These are phyloP conservation scores for Fusarium xyrophilum DNA, from an alignment of 2,329 filamentous ascomycete genomes.

Conservation along the genomic window DNA sequence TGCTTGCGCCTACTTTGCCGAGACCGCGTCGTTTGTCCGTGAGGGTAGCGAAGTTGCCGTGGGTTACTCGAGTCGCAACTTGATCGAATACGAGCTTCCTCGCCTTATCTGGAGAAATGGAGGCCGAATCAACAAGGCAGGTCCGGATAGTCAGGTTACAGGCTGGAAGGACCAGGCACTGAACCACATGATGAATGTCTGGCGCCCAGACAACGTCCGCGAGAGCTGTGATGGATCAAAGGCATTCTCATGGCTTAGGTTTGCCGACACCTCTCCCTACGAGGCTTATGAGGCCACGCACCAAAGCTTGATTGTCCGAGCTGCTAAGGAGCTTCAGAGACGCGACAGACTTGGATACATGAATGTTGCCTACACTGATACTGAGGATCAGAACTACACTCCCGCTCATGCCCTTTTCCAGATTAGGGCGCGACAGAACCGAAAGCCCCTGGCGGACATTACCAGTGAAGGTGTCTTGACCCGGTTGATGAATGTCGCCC, in stretches of 20 bases:
- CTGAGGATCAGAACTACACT: slow-evolving; percentile 65
- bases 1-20: slow-evolving; percentile 84
- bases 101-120: slow-evolving; percentile 81
- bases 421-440: slow-evolving; percentile 74
- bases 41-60: slow-evolving; percentile 83
- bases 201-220: slow-evolving; percentile 79
- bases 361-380: slow-evolving; percentile 73
- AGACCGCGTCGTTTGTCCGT: slow-evolving; percentile 92
- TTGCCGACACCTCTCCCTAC: slow-evolving; percentile 76
- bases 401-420: slow-evolving; percentile 83
- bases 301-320: slow-evolving; percentile 75
- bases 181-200: slow-evolving; percentile 86
- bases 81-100: slow-evolving; percentile 85
- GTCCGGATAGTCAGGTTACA: slow-evolving; percentile 74
- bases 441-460: slow-evolving; percentile 70
- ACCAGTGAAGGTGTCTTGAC: slow-evolving; percentile 75
- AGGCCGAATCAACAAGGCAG: slow-evolving; percentile 76
- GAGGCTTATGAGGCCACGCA: slow-evolving; percentile 77
- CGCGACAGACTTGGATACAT: slow-evolving; percentile 69
- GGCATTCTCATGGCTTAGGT: slow-evolving; percentile 88
- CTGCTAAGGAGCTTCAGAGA: slow-evolving; percentile 64
- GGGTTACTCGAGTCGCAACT: slow-evolving; percentile 84
- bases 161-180: slow-evolving; percentile 84
- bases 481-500: slow-evolving; percentile 80
- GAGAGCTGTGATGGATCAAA: slow-evolving; percentile 66